Base-by-base conservation (phyloP, 2,329 filamentous ascomycete species). In the Immersiporthe knoxdaviesiana region DNA sequence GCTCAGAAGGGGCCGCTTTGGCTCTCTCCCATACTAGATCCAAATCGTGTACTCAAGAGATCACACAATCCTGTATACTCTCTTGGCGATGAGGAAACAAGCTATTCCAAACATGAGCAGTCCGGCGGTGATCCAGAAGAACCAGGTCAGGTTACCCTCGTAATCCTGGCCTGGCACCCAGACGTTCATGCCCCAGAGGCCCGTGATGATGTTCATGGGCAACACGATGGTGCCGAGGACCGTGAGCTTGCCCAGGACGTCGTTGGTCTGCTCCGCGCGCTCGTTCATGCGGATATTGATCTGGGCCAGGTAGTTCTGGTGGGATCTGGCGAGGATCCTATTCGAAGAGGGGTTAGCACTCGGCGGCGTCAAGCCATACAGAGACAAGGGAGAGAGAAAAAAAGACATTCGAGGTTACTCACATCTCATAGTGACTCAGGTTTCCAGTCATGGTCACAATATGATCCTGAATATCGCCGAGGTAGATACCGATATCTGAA, bases 221-320 rank as follows among this genome's bases (percentile, higher is more conserved):
- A 99, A 84, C 3, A 99, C 95, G 74, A 99, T 98, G 7, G 96
- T 99, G 73, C 96, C 96, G 1, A 99, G 85, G 0, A 99, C 96
- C 0, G 96, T 98, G 70, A 99, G 87, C 79, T 96, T 97, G 72
- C 94, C 94, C 16, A 99, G 87, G 1, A 97, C 94, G 78, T 99
- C 95, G 54, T 94, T 93, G 1, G 96, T 99, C 81, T 97, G 91
- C 79, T 99, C 95, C 78, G 97, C 93, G 61, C 96, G 91, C 83
- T 98, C 95, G 80, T 97, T 97, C 95, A 98, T 98, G 76, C 94
- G 90, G 75, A 98, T 97, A 80, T 97, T 98, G 82, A 99, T 97
- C 79, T 99, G 96, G 0, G 96, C 96, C n/a, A 99, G 91, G 78
- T 99, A 99, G 78, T 98, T 99, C 77, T 90, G 92, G 77, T 99